Base-by-base conservation (phyloP, 1,284 basidiomycete species). In the Cystobasidiaceae sp. region DNA sequence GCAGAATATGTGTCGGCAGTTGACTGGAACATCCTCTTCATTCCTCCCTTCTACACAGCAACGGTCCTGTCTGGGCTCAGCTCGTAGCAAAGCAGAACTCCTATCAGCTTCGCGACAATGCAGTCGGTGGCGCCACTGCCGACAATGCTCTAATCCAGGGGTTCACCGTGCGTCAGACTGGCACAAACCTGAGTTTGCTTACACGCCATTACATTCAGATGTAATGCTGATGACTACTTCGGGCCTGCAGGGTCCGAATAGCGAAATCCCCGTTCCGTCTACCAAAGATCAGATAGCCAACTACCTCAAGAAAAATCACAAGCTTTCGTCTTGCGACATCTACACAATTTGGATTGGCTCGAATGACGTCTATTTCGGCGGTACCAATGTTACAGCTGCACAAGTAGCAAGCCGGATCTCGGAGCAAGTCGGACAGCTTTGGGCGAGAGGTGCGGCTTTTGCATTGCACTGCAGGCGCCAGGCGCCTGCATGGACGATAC, bases 1-100 rank as follows among this genome's bases (percentile, higher is more conserved):
- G n/a, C n/a, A n/a, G n/a, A n/a, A n/a, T n/a, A n/a, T n/a, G n/a
- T n/a, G n/a, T n/a, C n/a, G n/a, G n/a, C n/a, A n/a, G n/a, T n/a
- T n/a, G n/a, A n/a, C n/a, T n/a, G n/a, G n/a, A 11, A 11, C n/a
- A 39, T n/a, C 37, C 11, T 39, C 11, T 39, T n/a, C n/a, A 11
- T 11, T n/a, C 37, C n/a, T n/a, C 37, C 37, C 11, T 11, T 11
- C n/a, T 39, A 11, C n/a, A 39, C 37, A 56, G 54, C 19, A 62
- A 62, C 45, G 60, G 60, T 6, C 60, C 60, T 21, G 60, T 62
- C 19, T 62, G 60, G 60, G 34, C 60, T 9, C 56, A 59, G 23
- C 43, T 48, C 9, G 27, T 59, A 6, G 43, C 56, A 9, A 59
- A 59, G 15, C 41, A 59, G 43, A 59, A 30, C 19, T 8, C n/a